A percentile compares a stretch with the other conserved stretches of the same genome.
Conservation (phyloP, 352 stramenopile genomes). For the Phytophthora nicotianae region DNA sequence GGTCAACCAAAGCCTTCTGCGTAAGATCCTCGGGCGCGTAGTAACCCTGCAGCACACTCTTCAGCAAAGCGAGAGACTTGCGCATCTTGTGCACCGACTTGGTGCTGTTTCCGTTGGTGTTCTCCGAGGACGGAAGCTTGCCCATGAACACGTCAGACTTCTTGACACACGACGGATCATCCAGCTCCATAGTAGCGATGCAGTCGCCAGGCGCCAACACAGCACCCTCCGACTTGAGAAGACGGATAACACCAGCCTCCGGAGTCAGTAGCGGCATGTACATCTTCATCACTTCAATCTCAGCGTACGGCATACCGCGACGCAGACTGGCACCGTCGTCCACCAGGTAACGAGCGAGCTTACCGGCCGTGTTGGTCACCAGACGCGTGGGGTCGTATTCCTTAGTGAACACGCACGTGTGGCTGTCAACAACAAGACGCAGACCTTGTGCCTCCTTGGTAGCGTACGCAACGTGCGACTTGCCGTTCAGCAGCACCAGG, state of each 20-base stretch:
- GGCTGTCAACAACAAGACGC: conserved; percentile 94
- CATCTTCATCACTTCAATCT: conserved; percentile 99
- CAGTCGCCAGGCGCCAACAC: conserved; percentile 96
- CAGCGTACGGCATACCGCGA: conserved; percentile 86
- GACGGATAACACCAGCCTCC: conserved; percentile 95
- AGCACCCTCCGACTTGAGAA: conserved; percentile 96
- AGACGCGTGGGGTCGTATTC: conserved; percentile 99
- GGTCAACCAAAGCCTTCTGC: conserved; percentile 84
- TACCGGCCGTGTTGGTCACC: conserved; percentile 97
- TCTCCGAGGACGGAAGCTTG: conserved; percentile 59
- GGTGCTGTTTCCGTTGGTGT: conserved; percentile 38
- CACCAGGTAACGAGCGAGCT: conserved; percentile 99
- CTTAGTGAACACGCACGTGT: conserved; percentile 98
- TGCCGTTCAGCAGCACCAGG: conserved; percentile 96
- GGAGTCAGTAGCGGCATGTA: conserved; percentile 99
- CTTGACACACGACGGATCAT: conserved; percentile 97
- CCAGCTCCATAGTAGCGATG: conserved; percentile 97
- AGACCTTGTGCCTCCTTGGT: conserved; percentile 91
- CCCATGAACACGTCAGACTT: conserved; percentile 93
- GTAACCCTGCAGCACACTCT: conserved; percentile 96
- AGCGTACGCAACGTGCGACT: conserved; percentile 97
- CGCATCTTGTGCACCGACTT: conserved; percentile 77
- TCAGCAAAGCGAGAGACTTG: conserved; percentile 83
- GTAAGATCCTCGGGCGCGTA: conserved; percentile 86
- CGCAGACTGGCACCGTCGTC: conserved; percentile 92